A percentile compares a stretch with the other conserved stretches of the same genome.
phyloP scores from a whole-genome alignment of 2,329 filamentous ascomycete genomes.

The Karstenula rhodostoma region DNA sequence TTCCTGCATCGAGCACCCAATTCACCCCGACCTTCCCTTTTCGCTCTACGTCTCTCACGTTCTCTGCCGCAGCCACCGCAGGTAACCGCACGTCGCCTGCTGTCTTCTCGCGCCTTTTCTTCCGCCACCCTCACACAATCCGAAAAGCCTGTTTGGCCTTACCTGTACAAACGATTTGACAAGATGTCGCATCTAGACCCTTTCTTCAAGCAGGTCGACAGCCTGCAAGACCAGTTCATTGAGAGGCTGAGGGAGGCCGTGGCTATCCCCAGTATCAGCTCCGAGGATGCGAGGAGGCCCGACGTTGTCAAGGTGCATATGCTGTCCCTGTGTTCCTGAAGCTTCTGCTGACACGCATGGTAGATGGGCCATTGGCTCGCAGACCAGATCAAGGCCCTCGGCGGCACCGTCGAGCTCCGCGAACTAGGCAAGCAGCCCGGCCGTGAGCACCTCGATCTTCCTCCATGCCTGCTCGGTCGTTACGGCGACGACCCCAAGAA shows the following conservation, averaged over 20 bases:
- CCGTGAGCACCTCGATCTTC: conserved; percentile 88
- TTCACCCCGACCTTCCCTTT: conserved; percentile 39
- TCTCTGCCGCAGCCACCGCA: conserved; percentile 31
- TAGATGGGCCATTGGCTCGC: conserved; percentile 93
- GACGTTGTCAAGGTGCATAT: conserved; percentile 78
- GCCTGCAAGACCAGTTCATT: conserved; percentile 81
- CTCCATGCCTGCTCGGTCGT: conserved; percentile 88
- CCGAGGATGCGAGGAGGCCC: conserved; percentile 84
- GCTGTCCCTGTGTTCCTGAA: not conserved
- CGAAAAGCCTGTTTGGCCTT: conserved; percentile 50
- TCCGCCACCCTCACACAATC: conserved; percentile 7
- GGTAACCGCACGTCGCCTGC: conserved; percentile 39
- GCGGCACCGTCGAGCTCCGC: conserved; percentile 86
- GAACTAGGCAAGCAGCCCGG: conserved; percentile 90
- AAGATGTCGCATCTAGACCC: conserved; percentile 90
- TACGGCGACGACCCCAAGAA: conserved; percentile 94
- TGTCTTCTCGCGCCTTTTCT: conserved; percentile 22
- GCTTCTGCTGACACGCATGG: conserved; percentile 8
- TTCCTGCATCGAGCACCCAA: conserved; percentile 14
- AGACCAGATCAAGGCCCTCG: conserved; percentile 80
- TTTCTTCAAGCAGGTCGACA: conserved; percentile 93
- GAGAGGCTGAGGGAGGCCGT: conserved; percentile 90
- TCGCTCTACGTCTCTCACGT: conserved; percentile 21
- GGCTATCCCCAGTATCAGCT: conserved; percentile 94
- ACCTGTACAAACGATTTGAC: conserved; percentile 56